Percentiles rank a stretch among this genome's conserved stretches.
phyloP scores from a whole-genome alignment of 257 asterid species.

The Hygrophila difformis region DNA sequence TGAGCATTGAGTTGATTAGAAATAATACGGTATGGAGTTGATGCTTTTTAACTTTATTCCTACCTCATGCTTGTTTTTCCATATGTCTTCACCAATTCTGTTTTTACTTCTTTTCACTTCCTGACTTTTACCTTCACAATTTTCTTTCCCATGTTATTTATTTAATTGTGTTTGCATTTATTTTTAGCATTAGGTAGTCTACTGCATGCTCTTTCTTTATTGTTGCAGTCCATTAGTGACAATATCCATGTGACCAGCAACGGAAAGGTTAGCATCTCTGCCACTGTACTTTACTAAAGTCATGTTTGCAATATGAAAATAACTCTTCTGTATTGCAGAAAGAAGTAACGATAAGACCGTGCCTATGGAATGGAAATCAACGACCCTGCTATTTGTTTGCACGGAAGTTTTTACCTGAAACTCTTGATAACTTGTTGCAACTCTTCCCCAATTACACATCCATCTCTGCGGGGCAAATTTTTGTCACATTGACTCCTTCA shows the following conservation, averaged over 20 bases:
- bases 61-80: slow-evolving; percentile 5
- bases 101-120: not conserved
- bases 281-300: not conserved
- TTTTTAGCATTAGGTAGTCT: no score
- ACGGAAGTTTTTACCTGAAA: slow-evolving; percentile 79
- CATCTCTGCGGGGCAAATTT: slow-evolving; percentile 19
- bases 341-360: slow-evolving; percentile 44
- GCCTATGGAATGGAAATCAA: slow-evolving; percentile 84
- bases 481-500: slow-evolving; percentile 51
- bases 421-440: slow-evolving; percentile 53
- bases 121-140: not conserved
- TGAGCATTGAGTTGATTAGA: slow-evolving; percentile 42
- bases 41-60: not conserved
- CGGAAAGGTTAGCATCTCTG: slow-evolving; percentile 39
- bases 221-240: slow-evolving; percentile 66
- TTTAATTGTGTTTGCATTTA: no score
- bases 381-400: slow-evolving; percentile 85
- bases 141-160: not conserved
- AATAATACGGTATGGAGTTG: slow-evolving; percentile 42
- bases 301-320: no score
- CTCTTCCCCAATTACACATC: slow-evolving; percentile 77
- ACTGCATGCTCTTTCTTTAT: slow-evolving; percentile 14
- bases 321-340: slow-evolving; percentile 43
- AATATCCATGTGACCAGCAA: slow-evolving; percentile 83
- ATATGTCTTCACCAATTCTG: not conserved